A percentile compares a stretch with the other conserved stretches of the same genome.
These are phyloP conservation scores for Drechslerella stenobrocha DNA, from an alignment of 2,329 filamentous ascomycete species.

Conservation along the genomic window DNA sequence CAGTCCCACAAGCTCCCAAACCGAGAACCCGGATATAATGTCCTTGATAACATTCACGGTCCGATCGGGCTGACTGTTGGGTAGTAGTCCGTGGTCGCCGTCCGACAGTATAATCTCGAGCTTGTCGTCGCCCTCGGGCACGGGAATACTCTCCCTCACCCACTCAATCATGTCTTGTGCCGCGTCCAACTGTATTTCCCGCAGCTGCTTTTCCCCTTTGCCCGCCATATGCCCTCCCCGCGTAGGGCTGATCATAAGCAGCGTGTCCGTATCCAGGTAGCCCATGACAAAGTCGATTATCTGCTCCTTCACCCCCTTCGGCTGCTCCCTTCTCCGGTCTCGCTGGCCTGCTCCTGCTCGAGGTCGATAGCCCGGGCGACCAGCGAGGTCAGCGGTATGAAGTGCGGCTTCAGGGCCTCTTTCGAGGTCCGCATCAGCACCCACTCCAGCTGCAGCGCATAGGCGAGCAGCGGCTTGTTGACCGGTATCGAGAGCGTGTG, in stretches of 20 bases:
- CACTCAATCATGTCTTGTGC: slow-evolving; percentile 72
- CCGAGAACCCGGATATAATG: slow-evolving; percentile 73
- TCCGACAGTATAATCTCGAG: slow-evolving; percentile 71
- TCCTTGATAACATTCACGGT: slow-evolving; percentile 76
- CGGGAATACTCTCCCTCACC: slow-evolving; percentile 76
- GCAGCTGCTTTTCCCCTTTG: slow-evolving; percentile 63
- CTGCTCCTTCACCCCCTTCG: slow-evolving; percentile 63
- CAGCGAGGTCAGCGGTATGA: slow-evolving; percentile 87
- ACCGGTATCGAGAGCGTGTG: slow-evolving; percentile 74
- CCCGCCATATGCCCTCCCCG: slow-evolving; percentile 59
- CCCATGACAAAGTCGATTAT: slow-evolving; percentile 73
- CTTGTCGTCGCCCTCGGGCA: slow-evolving; percentile 69
- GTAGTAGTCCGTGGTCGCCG: slow-evolving; percentile 70
- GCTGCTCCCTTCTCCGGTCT: slow-evolving; percentile 49
- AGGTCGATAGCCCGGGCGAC: slow-evolving; percentile 83
- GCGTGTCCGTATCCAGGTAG: slow-evolving; percentile 87
- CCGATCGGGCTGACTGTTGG: slow-evolving; percentile 69
- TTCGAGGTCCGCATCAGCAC: slow-evolving; percentile 73
- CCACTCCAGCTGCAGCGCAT: slow-evolving; percentile 90
- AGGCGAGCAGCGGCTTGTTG: slow-evolving; percentile 77
- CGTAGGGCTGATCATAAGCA: slow-evolving; percentile 82
- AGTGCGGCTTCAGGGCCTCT: slow-evolving; percentile 81
- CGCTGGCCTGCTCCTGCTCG: slow-evolving; percentile 61
- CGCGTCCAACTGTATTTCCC: slow-evolving; percentile 70
- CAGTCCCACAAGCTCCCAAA: slow-evolving; percentile 82